phyloP scores from a whole-genome alignment of 441 rosid genomes.

The Biscutella laevigata region DNA sequence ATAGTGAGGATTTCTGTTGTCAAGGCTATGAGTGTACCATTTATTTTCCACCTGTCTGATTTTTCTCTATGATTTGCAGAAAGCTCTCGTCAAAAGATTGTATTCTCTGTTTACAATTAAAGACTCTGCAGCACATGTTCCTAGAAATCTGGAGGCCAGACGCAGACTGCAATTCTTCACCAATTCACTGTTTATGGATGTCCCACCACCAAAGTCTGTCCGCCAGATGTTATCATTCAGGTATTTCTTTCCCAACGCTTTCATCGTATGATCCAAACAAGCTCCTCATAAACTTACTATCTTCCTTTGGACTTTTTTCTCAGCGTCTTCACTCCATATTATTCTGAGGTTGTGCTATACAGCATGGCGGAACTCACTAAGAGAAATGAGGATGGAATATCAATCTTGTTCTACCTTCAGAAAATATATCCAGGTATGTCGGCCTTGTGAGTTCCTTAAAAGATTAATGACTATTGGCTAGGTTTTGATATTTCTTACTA shows the following conservation, averaged over 20 bases:
- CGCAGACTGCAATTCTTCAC: constrained; percentile 89
- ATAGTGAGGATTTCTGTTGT: constrained; percentile 23
- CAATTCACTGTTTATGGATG: constrained; percentile 91
- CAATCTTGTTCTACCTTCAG: constrained; percentile 92
- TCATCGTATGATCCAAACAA: constrained; percentile 3
- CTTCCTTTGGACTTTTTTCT: constrained; percentile 22
- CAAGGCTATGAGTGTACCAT: not conserved
- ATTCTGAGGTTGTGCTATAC: constrained; percentile 92
- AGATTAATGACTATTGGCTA: constrained; percentile 4
- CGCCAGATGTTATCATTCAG: constrained; percentile 82
- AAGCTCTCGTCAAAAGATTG: constrained; percentile 69
- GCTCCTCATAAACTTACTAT: constrained; percentile 19
- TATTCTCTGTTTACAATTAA: constrained; percentile 78
- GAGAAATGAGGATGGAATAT: constrained; percentile 98
- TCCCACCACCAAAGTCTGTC: constrained; percentile 74
- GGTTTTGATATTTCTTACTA: constrained; percentile 11
- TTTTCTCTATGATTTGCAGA: constrained; percentile 41
- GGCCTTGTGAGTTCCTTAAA: not conserved
- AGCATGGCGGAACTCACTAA: constrained; percentile 79
- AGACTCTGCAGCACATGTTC: constrained; percentile 86
- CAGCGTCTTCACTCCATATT: constrained; percentile 99
- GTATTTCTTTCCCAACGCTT: constrained; percentile 27
- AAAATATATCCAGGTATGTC: constrained; percentile 90
- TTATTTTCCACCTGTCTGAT: constrained; percentile 9
- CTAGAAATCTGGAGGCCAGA: constrained; percentile 85